A percentile compares a stretch with the other conserved stretches of the same genome.
Conservation (phyloP, 2,329 filamentous ascomycete genomes). For the Stemphylium vesicarium region DNA sequence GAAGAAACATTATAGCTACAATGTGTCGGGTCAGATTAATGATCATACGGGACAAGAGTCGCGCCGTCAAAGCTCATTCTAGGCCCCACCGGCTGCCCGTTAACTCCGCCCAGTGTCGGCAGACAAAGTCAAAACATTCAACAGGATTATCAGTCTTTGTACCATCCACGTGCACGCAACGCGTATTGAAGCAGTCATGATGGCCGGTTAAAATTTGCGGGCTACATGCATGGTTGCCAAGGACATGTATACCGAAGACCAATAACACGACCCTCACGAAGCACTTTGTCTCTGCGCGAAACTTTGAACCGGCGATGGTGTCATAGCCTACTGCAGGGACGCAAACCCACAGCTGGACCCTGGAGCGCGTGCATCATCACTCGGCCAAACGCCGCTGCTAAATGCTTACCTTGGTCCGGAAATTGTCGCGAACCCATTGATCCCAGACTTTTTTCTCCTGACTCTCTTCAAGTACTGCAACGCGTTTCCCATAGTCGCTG, state of each 20-base stretch:
- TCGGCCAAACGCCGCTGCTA: constrained; percentile 6
- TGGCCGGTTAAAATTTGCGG: not conserved
- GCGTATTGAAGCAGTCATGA: constrained; percentile 5
- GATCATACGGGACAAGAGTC: not conserved
- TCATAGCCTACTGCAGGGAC: constrained; percentile 29
- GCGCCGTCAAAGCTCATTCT: not conserved
- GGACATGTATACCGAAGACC: not conserved
- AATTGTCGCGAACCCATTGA: no score
- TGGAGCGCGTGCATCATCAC: constrained; percentile 11
- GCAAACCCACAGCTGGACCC: constrained; percentile 20
- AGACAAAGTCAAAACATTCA: constrained; percentile 1
- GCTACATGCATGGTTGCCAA: not conserved
- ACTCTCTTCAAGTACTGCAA: constrained; percentile 1
- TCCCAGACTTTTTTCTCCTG: not conserved
- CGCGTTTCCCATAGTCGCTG: constrained; percentile 16
- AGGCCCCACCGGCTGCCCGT: constrained; percentile 6
- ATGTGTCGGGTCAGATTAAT: no score
- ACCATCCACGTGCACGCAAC: constrained; percentile 20
- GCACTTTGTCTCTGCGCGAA: not conserved
- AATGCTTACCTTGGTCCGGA: not conserved
- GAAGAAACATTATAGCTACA: no score
- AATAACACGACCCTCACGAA: not conserved
- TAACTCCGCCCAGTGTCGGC: not conserved
- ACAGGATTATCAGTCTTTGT: constrained; percentile 4
- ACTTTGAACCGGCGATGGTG: constrained; percentile 19